Evolutionary conservation across 257 asterid genomes (phyloP), one percentile per base, ranked within the genome.

Genomic region (Perilla frutescens): DNA sequence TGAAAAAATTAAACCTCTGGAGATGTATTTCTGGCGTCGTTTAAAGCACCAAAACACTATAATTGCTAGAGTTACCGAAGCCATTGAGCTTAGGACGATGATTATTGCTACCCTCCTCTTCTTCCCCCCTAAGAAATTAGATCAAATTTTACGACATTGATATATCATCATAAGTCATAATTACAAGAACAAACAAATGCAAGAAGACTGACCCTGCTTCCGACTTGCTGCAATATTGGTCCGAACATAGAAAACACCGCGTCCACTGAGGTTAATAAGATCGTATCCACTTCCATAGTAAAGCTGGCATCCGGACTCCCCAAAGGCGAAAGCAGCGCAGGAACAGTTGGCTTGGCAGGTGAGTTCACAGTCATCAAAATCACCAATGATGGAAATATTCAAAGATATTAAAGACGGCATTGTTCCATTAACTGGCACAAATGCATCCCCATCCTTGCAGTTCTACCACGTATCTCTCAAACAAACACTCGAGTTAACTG

Each of bases 341-440:
- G 74, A 69, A 12, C 74, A 69, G 65, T 69, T 69, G 43, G 54
- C 39, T 44, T 3, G 54, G 74, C 74, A 54, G 8, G 74, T 40
- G n/a, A 55, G 20, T 31, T 69, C n/a, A 7, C 74, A 69, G 65
- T 54, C 65, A 7, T 15, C 64, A 41, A 54, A 53, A 29, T 69
- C 74, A 69, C 47, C 64, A 26, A 69, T 55, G 31, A 40, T 11
- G 43, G 74, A 20, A 12, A 39, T n/a, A 14, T 55, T 55, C 74
- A 69, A 11, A 15, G 55, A 69, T 6, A 41, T 7, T 0, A 65
- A 69, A 15, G 65, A 20, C 0, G 65, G 43, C 74, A 69, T 41
- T 5, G 74, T 54, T 11, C 74, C 74, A 69, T 54, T 40, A 1
- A 36, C 36, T 14, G 8, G 32, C 54, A 55, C 54, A 55, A 69